phyloP scores from a whole-genome alignment of 2,329 filamentous ascomycete species.

The Trichoderma endophyticum region DNA sequence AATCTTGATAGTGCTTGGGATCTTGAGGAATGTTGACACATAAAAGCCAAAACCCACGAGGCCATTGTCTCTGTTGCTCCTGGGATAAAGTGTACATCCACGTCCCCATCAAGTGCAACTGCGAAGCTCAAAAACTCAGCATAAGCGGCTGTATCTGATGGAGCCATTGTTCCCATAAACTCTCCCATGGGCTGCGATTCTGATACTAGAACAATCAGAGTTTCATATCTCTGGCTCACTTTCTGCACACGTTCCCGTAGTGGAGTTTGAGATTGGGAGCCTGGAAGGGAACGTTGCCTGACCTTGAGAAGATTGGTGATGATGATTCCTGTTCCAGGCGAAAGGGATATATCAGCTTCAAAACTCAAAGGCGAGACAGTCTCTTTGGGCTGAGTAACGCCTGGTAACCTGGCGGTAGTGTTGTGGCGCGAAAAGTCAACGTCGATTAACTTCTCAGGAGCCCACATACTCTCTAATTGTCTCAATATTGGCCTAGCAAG shows the following conservation, averaged over 20 bases:
- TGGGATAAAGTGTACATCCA: slow-evolving; percentile 45
- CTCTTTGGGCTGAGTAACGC: slow-evolving; percentile 19
- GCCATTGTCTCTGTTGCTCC: slow-evolving; percentile 50
- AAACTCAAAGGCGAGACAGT: slow-evolving; percentile 39
- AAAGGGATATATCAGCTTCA: slow-evolving; percentile 72
- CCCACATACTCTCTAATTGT: slow-evolving; percentile 48
- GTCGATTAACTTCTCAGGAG: slow-evolving; percentile 54
- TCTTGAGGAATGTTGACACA: slow-evolving; percentile 44
- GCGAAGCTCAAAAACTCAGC: slow-evolving; percentile 51
- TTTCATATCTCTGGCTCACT: slow-evolving; percentile 61
- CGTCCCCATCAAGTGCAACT: slow-evolving; percentile 36
- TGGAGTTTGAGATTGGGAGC: slow-evolving; percentile 37
- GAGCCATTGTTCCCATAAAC: slow-evolving; percentile 35
- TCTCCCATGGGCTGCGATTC: slow-evolving; percentile 46
- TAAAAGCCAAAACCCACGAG: slow-evolving; percentile 52
- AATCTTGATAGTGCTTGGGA: slow-evolving; percentile 31
- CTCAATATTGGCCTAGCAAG: slow-evolving; percentile 48
- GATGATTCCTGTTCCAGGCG: slow-evolving; percentile 65
- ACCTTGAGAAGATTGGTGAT: slow-evolving; percentile 68
- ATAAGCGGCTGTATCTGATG: slow-evolving; percentile 44
- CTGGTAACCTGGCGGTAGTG: slow-evolving; percentile 19
- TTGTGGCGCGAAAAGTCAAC: slow-evolving; percentile 52
- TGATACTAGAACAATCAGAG: slow-evolving; percentile 66
- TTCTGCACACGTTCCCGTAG: slow-evolving; percentile 54
- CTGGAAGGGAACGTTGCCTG: slow-evolving; percentile 67